These are phyloP conservation scores for Medicago truncatula DNA, from an alignment of 306 rosid genomes.

Conservation along the genomic window MtrunA17r5.0-ANR NC_053043.1:51426501-51427000, in stretches of 20 bases:
- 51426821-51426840: conserved; percentile 24
- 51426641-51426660: not conserved
- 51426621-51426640: too few relatives aligned
- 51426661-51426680: conserved; percentile 11
- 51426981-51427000: conserved; percentile 22
- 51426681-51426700: conserved; percentile 13
- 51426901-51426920: conserved; percentile 16
- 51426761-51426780: not conserved
- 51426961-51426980: not conserved
- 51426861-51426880: not conserved
- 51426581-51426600: too few relatives aligned
- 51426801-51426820: not conserved
- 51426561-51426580: too few relatives aligned
- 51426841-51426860: conserved; percentile 6
- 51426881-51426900: conserved; percentile 29
- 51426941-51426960: not conserved
- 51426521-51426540: too few relatives aligned
- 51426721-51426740: conserved; percentile 1
- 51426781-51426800: not conserved
- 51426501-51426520: not conserved
- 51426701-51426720: conserved; percentile 27
- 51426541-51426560: too few relatives aligned
- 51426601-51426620: too few relatives aligned
- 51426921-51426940: conserved; percentile 11
- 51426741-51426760: conserved; percentile 11